Evolutionary conservation across 192 early-diverging fungal genomes (phyloP).

Genomic region (Coemansia sp.): DNA sequence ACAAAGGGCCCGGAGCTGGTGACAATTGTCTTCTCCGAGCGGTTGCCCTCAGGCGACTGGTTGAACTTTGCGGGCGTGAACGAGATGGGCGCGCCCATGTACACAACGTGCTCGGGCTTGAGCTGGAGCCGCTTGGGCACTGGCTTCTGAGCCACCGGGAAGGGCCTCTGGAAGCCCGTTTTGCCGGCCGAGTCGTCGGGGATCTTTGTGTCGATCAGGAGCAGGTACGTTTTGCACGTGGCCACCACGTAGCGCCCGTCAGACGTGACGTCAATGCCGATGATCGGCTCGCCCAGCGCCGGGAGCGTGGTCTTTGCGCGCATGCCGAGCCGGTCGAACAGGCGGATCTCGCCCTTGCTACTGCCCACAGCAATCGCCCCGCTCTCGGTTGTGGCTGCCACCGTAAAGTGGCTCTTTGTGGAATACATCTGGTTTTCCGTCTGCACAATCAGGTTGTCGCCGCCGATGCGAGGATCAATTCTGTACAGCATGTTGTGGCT

Average conservation of each 20-base stretch:
- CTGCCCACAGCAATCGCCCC: slow-evolving; percentile 83
- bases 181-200: slow-evolving; percentile 54
- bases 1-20: slow-evolving; percentile 89
- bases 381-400: slow-evolving; percentile 70
- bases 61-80: slow-evolving; percentile 94
- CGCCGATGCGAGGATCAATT: slow-evolving; percentile 81
- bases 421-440: slow-evolving; percentile 69
- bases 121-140: slow-evolving; percentile 76
- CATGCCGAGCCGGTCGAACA: slow-evolving; percentile 76
- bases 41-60: slow-evolving; percentile 62
- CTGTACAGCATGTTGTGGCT: slow-evolving; percentile 82
- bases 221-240: slow-evolving; percentile 82
- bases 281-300: slow-evolving; percentile 83
- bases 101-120: slow-evolving; percentile 84
- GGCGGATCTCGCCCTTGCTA: slow-evolving; percentile 84
- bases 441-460: slow-evolving; percentile 68
- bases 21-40: slow-evolving; percentile 76
- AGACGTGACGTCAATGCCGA: slow-evolving; percentile 87
- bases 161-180: slow-evolving; percentile 71
- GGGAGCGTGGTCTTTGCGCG: slow-evolving; percentile 86
- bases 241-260: slow-evolving; percentile 85
- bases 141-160: slow-evolving; percentile 65
- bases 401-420: slow-evolving; percentile 68
- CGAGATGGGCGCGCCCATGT: slow-evolving; percentile 64
- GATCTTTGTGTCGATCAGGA: slow-evolving; percentile 75